A percentile compares a stretch with the other conserved stretches of the same genome.
Conservation (phyloP, 371 early-diverging fungal species). For the Apophysomyces ossiformis region DNA sequence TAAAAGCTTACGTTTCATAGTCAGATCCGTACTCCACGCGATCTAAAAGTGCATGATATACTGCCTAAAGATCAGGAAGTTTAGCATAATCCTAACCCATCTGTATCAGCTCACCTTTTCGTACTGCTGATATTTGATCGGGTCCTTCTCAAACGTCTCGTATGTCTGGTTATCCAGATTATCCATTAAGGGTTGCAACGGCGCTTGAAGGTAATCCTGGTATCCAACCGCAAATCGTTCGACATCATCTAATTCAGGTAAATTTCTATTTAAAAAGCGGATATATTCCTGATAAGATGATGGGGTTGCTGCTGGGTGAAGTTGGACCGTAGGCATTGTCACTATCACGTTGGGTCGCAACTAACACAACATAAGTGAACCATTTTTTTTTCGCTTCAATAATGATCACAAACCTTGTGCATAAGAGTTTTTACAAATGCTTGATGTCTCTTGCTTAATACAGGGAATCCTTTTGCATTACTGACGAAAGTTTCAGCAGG, state of each 20-base stretch:
- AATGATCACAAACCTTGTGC: constrained; percentile 35
- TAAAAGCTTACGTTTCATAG: constrained; percentile 39
- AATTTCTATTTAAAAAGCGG: constrained; percentile 65
- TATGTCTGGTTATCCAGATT: constrained; percentile 92
- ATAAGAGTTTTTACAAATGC: constrained; percentile 65
- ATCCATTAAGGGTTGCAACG: constrained; percentile 92
- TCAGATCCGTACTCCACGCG: constrained; percentile 49
- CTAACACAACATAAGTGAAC: constrained; percentile 9
- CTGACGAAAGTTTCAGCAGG: constrained; percentile 73
- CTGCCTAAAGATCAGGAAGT: constrained; percentile 42
- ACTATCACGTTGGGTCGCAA: constrained; percentile 62
- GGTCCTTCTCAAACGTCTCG: constrained; percentile 92
- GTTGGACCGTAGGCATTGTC: constrained; percentile 32
- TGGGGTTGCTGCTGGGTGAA: constrained; percentile 42
- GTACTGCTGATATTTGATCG: constrained; percentile 90
- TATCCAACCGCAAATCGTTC: constrained; percentile 82
- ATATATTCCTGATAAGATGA: constrained; percentile 72
- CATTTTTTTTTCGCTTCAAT: neutral
- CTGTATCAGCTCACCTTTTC: constrained; percentile 59
- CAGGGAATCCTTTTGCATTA: constrained; percentile 88
- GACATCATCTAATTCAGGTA: constrained; percentile 63
- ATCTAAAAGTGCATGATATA: constrained; percentile 66
- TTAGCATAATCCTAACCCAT: neutral
- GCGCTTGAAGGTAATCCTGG: constrained; percentile 88
- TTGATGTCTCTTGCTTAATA: constrained; percentile 82